Evolutionary conservation across 2,329 filamentous ascomycete species (phyloP).

Genomic region (Exophiala lecanii-corni): DNA sequence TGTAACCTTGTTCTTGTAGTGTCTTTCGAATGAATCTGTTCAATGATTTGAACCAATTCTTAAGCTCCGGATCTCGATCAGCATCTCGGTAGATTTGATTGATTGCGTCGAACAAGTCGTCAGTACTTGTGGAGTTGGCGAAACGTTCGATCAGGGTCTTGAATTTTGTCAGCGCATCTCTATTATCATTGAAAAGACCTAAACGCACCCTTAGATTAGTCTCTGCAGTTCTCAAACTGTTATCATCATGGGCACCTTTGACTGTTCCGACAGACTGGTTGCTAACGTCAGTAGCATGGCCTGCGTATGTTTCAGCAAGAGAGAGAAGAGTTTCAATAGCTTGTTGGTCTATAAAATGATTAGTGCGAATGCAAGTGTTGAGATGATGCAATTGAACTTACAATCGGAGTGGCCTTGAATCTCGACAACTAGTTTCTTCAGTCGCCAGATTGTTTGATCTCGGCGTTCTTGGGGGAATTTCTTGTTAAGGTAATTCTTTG

Average conservation of each 20-base stretch:
- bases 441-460: constrained; percentile 82
- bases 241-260: constrained; percentile 64
- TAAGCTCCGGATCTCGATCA: constrained; percentile 79
- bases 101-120: constrained; percentile 80
- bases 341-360: constrained; percentile 57
- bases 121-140: constrained; percentile 85
- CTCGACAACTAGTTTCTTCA: constrained; percentile 98
- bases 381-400: constrained; percentile 36
- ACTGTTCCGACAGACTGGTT: constrained; percentile 63
- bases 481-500: constrained; percentile 70
- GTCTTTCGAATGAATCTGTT: constrained; percentile 75
- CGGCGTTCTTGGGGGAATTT: constrained; percentile 92
- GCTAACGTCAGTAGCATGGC: constrained; percentile 64
- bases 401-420: constrained; percentile 92
- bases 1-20: constrained; percentile 83
- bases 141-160: constrained; percentile 88
- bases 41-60: constrained; percentile 79
- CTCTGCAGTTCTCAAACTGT: constrained; percentile 66
- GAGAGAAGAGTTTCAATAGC: constrained; percentile 84
- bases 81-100: constrained; percentile 82
- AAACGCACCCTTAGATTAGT: constrained; percentile 65
- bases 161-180: constrained; percentile 47
- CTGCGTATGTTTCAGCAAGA: constrained; percentile 78
- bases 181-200: constrained; percentile 36
- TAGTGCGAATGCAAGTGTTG: constrained; percentile 27